These are phyloP conservation scores for Oldenlandia corymbosa DNA, from an alignment of 257 asterid genomes.

Conservation along the genomic window DNA sequence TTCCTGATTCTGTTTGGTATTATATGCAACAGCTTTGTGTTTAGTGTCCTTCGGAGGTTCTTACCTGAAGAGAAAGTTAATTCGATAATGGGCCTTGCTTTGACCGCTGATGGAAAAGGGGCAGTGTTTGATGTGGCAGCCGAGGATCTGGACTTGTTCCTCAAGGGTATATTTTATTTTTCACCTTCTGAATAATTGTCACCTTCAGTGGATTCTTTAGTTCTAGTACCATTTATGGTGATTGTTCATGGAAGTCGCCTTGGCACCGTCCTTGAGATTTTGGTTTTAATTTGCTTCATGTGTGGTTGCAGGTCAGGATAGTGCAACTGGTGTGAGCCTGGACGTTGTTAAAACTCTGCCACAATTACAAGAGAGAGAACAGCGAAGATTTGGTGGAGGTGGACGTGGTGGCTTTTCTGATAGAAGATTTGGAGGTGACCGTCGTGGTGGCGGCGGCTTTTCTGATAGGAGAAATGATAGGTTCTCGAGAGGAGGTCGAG, in stretches of 20 bases:
- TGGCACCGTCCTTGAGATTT: too few species aligned
- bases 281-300: not conserved
- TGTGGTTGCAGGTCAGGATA: constrained; percentile 46
- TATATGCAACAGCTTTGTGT: constrained; percentile 52
- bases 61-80: constrained; percentile 86
- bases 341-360: constrained; percentile 63
- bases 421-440: constrained; percentile 23
- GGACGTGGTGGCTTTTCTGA: constrained; percentile 48
- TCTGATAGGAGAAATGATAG: constrained; percentile 22
- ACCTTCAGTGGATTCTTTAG: not conserved
- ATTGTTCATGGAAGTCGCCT: not conserved
- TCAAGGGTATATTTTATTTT: constrained; percentile 45
- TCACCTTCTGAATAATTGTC: not conserved
- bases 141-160: constrained; percentile 58
- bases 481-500: constrained; percentile 27
- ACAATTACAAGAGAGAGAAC: constrained; percentile 63
- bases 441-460: constrained; percentile 34
- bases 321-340: constrained; percentile 58
- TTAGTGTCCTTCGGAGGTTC: constrained; percentile 64
- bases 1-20: not conserved
- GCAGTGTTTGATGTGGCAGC: constrained; percentile 85
- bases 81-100: constrained; percentile 75
- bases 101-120: constrained; percentile 88
- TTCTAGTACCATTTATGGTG: too few species aligned
- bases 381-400: constrained; percentile 43